Evolutionary conservation across 768 basidiomycete species (phyloP), one percentile per base, ranked within the genome.

Genomic region (Lentinula lateritia): DNA sequence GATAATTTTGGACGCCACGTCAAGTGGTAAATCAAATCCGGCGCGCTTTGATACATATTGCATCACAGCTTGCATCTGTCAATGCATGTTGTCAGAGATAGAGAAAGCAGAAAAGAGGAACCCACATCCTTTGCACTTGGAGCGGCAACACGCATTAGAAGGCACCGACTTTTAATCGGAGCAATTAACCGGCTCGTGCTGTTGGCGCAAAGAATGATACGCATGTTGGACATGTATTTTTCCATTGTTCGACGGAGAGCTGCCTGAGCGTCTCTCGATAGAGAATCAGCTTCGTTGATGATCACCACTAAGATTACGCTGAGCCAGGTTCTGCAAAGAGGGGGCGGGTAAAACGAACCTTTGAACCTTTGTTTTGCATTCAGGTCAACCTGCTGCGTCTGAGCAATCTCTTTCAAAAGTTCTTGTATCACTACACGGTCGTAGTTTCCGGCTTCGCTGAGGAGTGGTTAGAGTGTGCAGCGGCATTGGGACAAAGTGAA

Each of bases 241-340:
- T 99, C 96, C 96, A 98, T 99, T 9, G 96, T 99, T 61, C 96
- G 83, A 68, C 96, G 88, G 38, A 99, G 83, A 7, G 96, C 96
- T 0, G 96, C 95, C 77, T 99, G 96, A 1, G 96, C 96, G 75
- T 99, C 96, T 58, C 96, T 88, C 10, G 93, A 88, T 45, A 99
- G 82, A 0, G 92, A 89, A 72, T 99, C 96, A 1, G 96, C 96
- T 75, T 98, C 96, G 67, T 98, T 98, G 69, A 99, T 97, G 61
- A 99, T 83, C 55, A 99, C 95, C n/a, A 95, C 96, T 98, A 62
- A 57, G 63, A 35, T 62, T 61, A 28, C 18, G 50, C 15, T 46
- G 16, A 46, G 38, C 32, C 18, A 43, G 2, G 3, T 28, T 18
- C 2, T 18, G 9, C n/a, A 34, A 39, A 62, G 15, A 15, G 18